Evolutionary conservation across 1,284 basidiomycete species (phyloP), one percentile per base, ranked within the genome.

Genomic region (Ceratobasidium theobromae): DNA sequence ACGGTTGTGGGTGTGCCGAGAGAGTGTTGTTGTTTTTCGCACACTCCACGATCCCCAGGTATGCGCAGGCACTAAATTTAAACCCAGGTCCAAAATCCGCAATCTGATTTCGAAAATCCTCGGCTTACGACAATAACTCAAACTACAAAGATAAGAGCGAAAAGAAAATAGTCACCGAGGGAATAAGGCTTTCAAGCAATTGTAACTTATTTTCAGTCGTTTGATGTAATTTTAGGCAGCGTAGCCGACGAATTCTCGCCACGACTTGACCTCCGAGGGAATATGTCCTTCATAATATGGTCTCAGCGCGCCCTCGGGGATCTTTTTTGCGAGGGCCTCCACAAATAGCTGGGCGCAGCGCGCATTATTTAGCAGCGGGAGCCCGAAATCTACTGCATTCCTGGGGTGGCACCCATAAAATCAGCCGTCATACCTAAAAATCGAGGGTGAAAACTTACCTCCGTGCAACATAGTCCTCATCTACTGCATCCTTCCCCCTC

Each of bases 391-490:
- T 57, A 95, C 93, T 52, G 93, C 92, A 73, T 93, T 95, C 71
- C 93, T 89, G 69, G 52, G 70, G 52, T 16, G 12, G 11, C n/a
- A 33, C 21, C 28, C 53, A 23, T 27, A 51, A 48, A 52, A 4
- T 68, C 21, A 51, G 4, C 11, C 32, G 30, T 46, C 35, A 1
- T 32, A 38, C 45, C 41, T 32, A 4, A n/a, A 4, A 43, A 4
- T 18, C n/a, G 32, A 14, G 46, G 43, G 18, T 41, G 52, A 64
- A 40, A 48, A 79, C 81, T 71, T 73, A 88, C 85, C 89, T 82
- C 73, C 93, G 85, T 62, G 97, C 95, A 46, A 98, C 95, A 73
- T 99, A 99, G 75, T 99, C 95, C 78, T 98, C 93, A 76, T 99
- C 96, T 21, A 87, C 81, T 27, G 88, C 86, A 72, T 88, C 86